phyloP scores from a whole-genome alignment of 352 stramenopile genomes.

The Globisporangium nodosum region DNA sequence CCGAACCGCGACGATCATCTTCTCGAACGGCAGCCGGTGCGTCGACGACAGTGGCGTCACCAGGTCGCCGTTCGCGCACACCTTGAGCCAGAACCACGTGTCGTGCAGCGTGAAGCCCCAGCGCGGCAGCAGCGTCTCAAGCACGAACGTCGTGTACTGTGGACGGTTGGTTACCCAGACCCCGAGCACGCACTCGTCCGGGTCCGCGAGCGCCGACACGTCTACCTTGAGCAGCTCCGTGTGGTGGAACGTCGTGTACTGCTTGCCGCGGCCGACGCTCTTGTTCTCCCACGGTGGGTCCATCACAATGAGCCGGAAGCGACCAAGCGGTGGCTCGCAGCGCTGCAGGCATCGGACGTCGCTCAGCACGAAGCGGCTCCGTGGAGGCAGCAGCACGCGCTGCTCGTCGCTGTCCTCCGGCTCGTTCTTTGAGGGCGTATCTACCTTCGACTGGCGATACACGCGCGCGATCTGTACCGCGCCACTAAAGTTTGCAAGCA shows the following conservation, averaged over 20 bases:
- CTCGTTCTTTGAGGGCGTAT: not conserved
- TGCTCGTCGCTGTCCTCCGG: not conserved
- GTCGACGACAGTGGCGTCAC: constrained; percentile 54
- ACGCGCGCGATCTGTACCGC: constrained; percentile 10
- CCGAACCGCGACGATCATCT: constrained; percentile 50
- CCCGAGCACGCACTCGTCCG: constrained; percentile 41
- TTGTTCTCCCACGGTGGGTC: constrained; percentile 81
- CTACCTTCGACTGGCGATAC: not conserved
- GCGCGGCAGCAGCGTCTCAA: constrained; percentile 40
- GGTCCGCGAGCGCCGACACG: constrained; percentile 21
- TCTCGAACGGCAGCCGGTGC: constrained; percentile 65
- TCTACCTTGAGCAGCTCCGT: constrained; percentile 46
- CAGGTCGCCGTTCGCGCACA: constrained; percentile 44
- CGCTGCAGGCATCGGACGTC: constrained; percentile 18
- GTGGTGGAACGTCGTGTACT: constrained; percentile 61
- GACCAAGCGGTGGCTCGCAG: constrained; percentile 6
- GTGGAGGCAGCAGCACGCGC: constrained; percentile 19
- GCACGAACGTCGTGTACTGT: constrained; percentile 47
- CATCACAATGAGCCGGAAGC: constrained; percentile 48
- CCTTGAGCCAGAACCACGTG: constrained; percentile 77
- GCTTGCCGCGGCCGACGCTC: constrained; percentile 46
- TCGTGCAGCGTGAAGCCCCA: constrained; percentile 58
- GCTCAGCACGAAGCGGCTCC: constrained; percentile 18
- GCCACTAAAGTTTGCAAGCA: constrained; percentile 11
- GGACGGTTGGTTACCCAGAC: constrained; percentile 78